These are phyloP conservation scores for Morella rubra DNA, from an alignment of 306 rosid genomes.

Conservation along the genomic window DNA sequence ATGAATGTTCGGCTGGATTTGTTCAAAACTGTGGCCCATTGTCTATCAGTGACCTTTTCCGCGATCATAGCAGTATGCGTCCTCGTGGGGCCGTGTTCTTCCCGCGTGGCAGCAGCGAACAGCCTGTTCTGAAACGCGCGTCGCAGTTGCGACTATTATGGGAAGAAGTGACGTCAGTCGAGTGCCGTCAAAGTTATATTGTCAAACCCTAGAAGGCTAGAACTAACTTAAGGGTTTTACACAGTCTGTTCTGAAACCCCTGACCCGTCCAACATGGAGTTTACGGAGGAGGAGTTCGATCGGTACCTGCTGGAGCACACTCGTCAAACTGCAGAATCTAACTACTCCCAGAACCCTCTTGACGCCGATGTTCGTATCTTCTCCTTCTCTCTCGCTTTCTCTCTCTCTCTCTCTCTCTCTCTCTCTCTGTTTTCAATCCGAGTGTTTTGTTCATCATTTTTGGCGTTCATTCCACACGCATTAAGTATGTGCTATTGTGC, in stretches of 20 bases:
- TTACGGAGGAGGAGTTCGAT: constrained; percentile 57
- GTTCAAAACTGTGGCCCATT: too few relatives aligned
- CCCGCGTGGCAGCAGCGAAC: neutral
- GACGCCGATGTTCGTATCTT: constrained; percentile 63
- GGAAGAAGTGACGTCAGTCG: neutral
- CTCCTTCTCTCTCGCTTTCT: neutral
- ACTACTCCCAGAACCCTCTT: constrained; percentile 54
- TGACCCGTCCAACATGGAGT: constrained; percentile 48
- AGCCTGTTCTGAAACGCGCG: neutral
- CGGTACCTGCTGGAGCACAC: constrained; percentile 54
- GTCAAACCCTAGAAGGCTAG: neutral
- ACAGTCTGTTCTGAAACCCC: neutral
- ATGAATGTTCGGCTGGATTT: too few relatives aligned
- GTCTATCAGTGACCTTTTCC: too few relatives aligned
- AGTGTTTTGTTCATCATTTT: neutral
- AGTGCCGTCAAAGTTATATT: neutral
- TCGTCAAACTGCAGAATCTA: constrained; percentile 58
- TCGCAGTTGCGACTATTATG: neutral
- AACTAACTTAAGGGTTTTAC: too few relatives aligned
- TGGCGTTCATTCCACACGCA: neutral
- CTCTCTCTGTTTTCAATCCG: neutral
- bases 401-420: constrained; percentile 5
- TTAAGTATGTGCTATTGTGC: neutral
- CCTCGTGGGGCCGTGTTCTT: too few relatives aligned
- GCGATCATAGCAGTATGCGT: too few relatives aligned